These are phyloP conservation scores for Ricinus communis DNA, from an alignment of 345 rosid species.

Conservation along the genomic window DNA sequence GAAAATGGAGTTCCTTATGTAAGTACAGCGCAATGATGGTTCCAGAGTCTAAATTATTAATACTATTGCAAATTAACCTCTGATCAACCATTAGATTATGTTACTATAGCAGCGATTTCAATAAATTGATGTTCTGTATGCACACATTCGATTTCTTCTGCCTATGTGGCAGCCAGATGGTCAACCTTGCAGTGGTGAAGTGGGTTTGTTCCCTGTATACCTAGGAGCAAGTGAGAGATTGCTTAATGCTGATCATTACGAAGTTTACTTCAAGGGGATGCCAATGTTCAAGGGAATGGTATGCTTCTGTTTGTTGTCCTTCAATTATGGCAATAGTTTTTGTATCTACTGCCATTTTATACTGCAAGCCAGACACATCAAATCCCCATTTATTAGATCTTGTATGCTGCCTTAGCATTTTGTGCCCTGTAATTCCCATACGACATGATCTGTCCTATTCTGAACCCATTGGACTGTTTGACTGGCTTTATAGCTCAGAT, in stretches of 20 bases:
- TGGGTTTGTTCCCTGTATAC: constrained; percentile 67
- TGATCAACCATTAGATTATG: background rate
- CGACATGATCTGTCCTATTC: no score
- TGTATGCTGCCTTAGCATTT: no score
- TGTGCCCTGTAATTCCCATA: no score
- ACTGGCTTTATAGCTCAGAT: no score
- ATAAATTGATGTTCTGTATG: background rate
- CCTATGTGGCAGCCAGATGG: constrained; percentile 60
- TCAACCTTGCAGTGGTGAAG: constrained; percentile 78
- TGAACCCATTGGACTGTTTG: no score
- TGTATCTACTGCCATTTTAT: no score
- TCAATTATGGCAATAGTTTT: background rate
- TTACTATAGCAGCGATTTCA: background rate
- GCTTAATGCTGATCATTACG: constrained; percentile 74
- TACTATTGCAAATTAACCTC: constrained; percentile 4
- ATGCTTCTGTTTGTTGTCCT: constrained; percentile 20
- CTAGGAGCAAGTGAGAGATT: constrained; percentile 76
- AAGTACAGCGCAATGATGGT: constrained; percentile 18
- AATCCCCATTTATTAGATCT: no score
- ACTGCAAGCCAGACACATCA: no score
- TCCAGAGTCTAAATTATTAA: background rate
- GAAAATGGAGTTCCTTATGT: constrained; percentile 69
- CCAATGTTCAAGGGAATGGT: constrained; percentile 71
- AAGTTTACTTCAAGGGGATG: constrained; percentile 85
- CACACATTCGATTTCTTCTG: constrained; percentile 14